phyloP scores from a whole-genome alignment of 2,329 filamentous ascomycete genomes.

The Paracamarosporium sp. region DNA sequence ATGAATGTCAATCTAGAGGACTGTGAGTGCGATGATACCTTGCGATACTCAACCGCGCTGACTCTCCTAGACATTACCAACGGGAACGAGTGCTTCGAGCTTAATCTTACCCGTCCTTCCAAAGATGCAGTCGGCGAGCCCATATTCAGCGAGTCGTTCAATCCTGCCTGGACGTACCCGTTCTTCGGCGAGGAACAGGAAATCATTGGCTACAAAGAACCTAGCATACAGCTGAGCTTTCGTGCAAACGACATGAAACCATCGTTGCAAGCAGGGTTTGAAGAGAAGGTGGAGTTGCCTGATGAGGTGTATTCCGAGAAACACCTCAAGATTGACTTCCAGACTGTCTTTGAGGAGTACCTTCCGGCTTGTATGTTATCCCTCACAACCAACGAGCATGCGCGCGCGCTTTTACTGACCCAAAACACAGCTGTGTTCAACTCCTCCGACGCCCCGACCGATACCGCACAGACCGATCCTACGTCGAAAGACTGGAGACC shows the following conservation, averaged over 20 bases:
- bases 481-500: constrained; percentile 63
- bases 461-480: constrained; percentile 15
- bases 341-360: constrained; percentile 66
- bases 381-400: background rate
- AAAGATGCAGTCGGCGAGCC: constrained; percentile 22
- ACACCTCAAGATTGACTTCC: constrained; percentile 71
- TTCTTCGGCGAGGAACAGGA: constrained; percentile 93
- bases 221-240: constrained; percentile 77
- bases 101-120: constrained; percentile 45
- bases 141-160: constrained; percentile 70
- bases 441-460: constrained; percentile 50
- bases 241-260: constrained; percentile 79
- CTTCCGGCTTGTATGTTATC: constrained; percentile 68
- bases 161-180: constrained; percentile 86
- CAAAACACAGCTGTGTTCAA: constrained; percentile 69
- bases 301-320: constrained; percentile 61
- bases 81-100: constrained; percentile 46
- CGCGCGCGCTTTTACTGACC: constrained; percentile 4
- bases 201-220: constrained; percentile 87
- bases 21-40: constrained; percentile 30
- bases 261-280: constrained; percentile 73
- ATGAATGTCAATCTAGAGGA: constrained; percentile 38
- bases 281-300: constrained; percentile 76
- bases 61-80: constrained; percentile 36
- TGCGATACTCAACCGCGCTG: constrained; percentile 12